Evolutionary conservation across 306 rosid genomes (phyloP), one percentile per base, ranked within the genome.

Genomic region (Fragaria ananassa): DNA sequence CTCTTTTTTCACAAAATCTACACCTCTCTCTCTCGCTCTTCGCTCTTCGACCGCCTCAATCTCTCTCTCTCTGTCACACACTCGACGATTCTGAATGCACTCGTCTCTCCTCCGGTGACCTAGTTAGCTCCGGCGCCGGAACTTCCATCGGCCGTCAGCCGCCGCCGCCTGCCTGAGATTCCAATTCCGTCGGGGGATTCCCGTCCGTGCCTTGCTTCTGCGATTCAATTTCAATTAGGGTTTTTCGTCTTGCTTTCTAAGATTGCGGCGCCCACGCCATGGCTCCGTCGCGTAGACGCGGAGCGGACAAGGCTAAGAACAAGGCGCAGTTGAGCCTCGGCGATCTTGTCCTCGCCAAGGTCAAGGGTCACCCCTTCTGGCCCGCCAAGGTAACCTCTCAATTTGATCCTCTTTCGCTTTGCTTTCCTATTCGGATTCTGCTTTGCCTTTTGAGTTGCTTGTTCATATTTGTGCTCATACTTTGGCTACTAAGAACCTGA

Each of bases 331-430:
- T 96, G 86, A 84, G 89, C 63, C 81, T 91, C 49, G 99, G 99
- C 79, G 98, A 93, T 96, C 99, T 96, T 39, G 99, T 96, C 6
- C 99, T 96, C 25, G 99, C 99, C 39, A 96, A 96, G 91, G 98
- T 96, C 83, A 96, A 96, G 93, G 99, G 99, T 60, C 91, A 88
- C 85, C 99, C 98, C 8, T 82, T 89, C 69, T 96, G 98, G 99
- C 99, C 99, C 49, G 99, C 98, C 60, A 91, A 96, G 99, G 99
- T 96, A 31, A 42, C 41, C 65, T 8, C 14, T 73, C 45, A 74
- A 44, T 44, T 10, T 80, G 15, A 11, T 81, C 69, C 80, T 1
- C 44, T 44, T 10, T 50, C 65, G 49, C 69, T 69, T 62, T 74
- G 18, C 15, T 80, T 44, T 60, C 49, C 46, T 77, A 50, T 42